Conservation (phyloP, 2,329 filamentous ascomycete genomes). For the Stachybotrys chartarum region DNA sequence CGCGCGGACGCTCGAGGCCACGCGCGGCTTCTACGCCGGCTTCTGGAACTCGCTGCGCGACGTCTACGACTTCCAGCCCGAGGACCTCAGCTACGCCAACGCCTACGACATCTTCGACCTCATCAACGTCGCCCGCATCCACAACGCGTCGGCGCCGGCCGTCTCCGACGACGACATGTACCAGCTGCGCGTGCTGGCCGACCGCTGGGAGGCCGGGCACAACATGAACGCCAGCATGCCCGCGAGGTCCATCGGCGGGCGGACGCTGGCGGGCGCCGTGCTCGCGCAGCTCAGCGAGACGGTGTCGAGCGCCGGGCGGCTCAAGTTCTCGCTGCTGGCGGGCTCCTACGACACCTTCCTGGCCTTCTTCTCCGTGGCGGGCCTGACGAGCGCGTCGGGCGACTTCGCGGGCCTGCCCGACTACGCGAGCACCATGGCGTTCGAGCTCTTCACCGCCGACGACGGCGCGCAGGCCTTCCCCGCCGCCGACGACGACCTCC, state of each 20-base stretch:
- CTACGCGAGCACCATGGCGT: conserved; percentile 27
- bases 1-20: conserved; percentile 14
- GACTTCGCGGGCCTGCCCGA: conserved; percentile 25
- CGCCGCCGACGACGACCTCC: conserved; percentile 14
- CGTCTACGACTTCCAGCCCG: conserved; percentile 21
- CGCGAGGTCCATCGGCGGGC: conserved; percentile 20
- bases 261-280: conserved; percentile 21
- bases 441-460: conserved; percentile 23
- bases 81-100: conserved; percentile 25
- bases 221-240: conserved; percentile 22
- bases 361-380: conserved; percentile 23
- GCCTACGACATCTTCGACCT: conserved; percentile 29
- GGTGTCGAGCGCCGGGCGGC: conserved; percentile 17
- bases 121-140: conserved; percentile 26
- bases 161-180: conserved; percentile 21
- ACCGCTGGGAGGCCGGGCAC: conserved; percentile 21
- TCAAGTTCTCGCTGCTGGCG: conserved; percentile 25
- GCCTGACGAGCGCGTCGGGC: conserved; percentile 15
- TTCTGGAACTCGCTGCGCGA: conserved; percentile 20
- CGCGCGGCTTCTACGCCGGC: conserved; percentile 20
- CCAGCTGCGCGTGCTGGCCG: conserved; percentile 23
- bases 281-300: conserved; percentile 23
- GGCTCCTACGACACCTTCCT: conserved; percentile 28
- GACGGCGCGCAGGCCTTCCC: conserved; percentile 16
- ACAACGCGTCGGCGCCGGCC: conserved; percentile 19